phyloP scores from a whole-genome alignment of 164 flowering plant species.

The Stephania cephalantha region DNA sequence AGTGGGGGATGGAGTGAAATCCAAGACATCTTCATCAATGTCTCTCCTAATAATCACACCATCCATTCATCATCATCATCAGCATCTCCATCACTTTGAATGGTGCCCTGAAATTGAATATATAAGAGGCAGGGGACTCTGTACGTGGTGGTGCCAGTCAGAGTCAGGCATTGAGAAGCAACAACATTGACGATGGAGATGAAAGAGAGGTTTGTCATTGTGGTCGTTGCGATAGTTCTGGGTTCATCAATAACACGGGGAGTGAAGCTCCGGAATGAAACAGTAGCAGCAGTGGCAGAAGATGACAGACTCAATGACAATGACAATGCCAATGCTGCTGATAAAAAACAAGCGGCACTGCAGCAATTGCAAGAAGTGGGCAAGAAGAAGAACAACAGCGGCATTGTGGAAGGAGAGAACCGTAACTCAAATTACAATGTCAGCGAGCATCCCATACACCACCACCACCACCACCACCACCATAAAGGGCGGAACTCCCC shows the following conservation, averaged over 20 bases:
- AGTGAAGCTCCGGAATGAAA: background rate
- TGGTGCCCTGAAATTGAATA: background rate
- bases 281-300: background rate
- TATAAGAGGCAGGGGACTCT: background rate
- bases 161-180: background rate
- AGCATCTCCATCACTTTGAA: background rate
- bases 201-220: background rate
- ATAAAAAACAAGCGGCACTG: background rate
- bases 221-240: background rate
- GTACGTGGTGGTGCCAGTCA: no score
- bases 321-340: background rate
- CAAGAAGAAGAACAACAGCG: background rate
- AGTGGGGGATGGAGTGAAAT: conserved; percentile 36
- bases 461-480: background rate
- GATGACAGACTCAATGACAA: background rate
- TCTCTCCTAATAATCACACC: no score
- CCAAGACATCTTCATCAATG: background rate
- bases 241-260: background rate
- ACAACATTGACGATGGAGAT: background rate
- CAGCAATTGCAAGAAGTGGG: background rate
- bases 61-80: background rate
- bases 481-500: background rate
- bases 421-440: background rate
- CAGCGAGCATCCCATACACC: background rate
- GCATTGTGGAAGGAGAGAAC: background rate